phyloP scores from a whole-genome alignment of 73 alveolate species.

The Paramecium octaurelia region DNA sequence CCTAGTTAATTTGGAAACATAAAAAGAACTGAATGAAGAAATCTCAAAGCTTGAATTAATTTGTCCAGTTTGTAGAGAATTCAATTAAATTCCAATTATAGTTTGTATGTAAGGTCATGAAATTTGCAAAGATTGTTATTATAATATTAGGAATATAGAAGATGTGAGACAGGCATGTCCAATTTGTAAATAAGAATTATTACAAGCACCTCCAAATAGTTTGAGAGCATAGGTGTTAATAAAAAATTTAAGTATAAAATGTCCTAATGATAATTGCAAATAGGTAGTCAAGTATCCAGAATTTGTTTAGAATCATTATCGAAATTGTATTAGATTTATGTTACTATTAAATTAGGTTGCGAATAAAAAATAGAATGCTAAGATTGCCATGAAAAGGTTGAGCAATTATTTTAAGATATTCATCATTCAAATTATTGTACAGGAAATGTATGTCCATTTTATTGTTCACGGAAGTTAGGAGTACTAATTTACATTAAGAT shows the following conservation, averaged over 20 bases:
- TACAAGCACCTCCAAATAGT: slow-evolving; percentile 20
- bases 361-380: not conserved
- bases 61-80: slow-evolving; percentile 39
- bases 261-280: slow-evolving; percentile 21
- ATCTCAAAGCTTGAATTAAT: not conserved
- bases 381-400: slow-evolving; percentile 7
- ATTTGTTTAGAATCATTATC: not conserved
- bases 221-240: slow-evolving; percentile 8
- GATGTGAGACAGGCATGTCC: not conserved
- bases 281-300: not conserved
- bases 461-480: not conserved
- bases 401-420: not conserved
- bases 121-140: slow-evolving; percentile 47
- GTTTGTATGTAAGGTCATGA: slow-evolving; percentile 28
- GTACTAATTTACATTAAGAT: not conserved
- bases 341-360: not conserved
- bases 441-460: not conserved
- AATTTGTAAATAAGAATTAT: not conserved
- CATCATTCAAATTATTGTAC: not conserved
- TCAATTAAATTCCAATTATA: slow-evolving; percentile 25
- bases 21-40: not conserved
- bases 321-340: not conserved
- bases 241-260: not conserved
- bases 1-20: not conserved
- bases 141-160: not conserved